Conservation (phyloP, 139 green algal genomes). For the Trebouxia sp. region DNA sequence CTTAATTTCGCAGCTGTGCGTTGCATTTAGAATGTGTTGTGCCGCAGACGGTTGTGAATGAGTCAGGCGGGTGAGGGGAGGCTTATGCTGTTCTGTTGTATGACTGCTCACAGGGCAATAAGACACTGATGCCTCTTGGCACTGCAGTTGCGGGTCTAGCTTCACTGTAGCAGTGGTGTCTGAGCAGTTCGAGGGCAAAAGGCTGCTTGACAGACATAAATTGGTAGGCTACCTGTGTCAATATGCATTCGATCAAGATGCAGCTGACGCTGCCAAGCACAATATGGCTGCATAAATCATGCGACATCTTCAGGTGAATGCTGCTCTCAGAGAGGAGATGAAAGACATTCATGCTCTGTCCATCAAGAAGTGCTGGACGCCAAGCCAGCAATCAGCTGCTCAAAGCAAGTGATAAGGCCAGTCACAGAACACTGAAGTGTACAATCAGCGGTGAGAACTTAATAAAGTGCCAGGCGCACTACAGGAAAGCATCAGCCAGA, state of each 20-base stretch:
- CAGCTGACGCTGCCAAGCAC: too few relatives aligned
- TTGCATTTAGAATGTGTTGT: not conserved
- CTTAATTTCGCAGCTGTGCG: not conserved
- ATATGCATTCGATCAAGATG: not conserved
- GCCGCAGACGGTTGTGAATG: slow-evolving; percentile 37
- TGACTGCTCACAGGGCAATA: too few relatives aligned
- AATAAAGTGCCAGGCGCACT: too few relatives aligned
- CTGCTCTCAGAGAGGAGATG: slow-evolving; percentile 67
- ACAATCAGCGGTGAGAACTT: too few relatives aligned
- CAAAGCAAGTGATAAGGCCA: not conserved
- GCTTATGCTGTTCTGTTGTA: not conserved
- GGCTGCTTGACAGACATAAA: slow-evolving; percentile 65
- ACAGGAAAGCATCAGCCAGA: too few relatives aligned
- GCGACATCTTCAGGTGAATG: slow-evolving; percentile 56
- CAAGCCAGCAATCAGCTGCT: slow-evolving; percentile 41
- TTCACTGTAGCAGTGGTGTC: slow-evolving; percentile 78
- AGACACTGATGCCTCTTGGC: not conserved
- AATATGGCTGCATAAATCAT: not conserved
- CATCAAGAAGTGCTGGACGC: slow-evolving; percentile 64
- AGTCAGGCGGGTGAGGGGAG: slow-evolving; percentile 27
- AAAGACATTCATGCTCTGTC: slow-evolving; percentile 72
- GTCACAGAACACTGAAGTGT: too few relatives aligned
- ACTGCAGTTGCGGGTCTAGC: slow-evolving; percentile 61
- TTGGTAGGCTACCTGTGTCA: slow-evolving; percentile 47
- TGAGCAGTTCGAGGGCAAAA: slow-evolving; percentile 71